Evolutionary conservation across 2,329 filamentous ascomycete species (phyloP), one percentile per base, ranked within the genome.

Genomic region (Aureobasidium sp.): DNA sequence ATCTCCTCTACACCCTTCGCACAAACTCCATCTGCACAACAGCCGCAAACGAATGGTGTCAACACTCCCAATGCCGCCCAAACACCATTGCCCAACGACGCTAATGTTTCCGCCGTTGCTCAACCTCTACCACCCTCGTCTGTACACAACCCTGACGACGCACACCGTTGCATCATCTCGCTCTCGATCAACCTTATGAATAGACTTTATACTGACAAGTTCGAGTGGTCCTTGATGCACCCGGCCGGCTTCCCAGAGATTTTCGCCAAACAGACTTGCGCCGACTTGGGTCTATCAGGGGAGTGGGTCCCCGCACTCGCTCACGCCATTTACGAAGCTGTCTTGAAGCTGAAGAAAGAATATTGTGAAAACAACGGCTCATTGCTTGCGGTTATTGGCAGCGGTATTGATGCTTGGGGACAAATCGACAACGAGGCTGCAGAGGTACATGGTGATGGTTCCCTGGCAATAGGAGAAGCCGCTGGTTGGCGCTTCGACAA

Each of bases 401-500:
- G 84, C 63, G 86, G 82, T 20, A 87, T 88, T 39, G 84, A 84
- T 62, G 85, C 81, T 10, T 83, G 83, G 67, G 83, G 84, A 15
- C 90, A 95, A 64, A 86, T 96, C 55, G 90, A 93, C 66, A 97
- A 97, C 70, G 90, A 96, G 71, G 89, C 92, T 1, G 89, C 89
- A 9, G 87, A 91, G 67, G 72, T 69, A 48, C 73, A 74, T 50
- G 73, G 72, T 15, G 72, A 71, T n/a, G 72, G 69, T 8, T 67
- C 70, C 23, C 65, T 70, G 26, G 70, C 71, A 7, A 61, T 73
- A 3, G 79, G 79, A 2, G 86, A 88, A n/a, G 90, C 92, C 63
- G 91, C 92, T 15, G 94, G 94, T 2, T 97, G 94, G 93, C 84
- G 94, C 66, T 96, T 97, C 72, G 94, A 99, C 67, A 90, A 91